Evolutionary conservation across 345 rosid species (phyloP).

Genomic region (Ricinus communis): DNA sequence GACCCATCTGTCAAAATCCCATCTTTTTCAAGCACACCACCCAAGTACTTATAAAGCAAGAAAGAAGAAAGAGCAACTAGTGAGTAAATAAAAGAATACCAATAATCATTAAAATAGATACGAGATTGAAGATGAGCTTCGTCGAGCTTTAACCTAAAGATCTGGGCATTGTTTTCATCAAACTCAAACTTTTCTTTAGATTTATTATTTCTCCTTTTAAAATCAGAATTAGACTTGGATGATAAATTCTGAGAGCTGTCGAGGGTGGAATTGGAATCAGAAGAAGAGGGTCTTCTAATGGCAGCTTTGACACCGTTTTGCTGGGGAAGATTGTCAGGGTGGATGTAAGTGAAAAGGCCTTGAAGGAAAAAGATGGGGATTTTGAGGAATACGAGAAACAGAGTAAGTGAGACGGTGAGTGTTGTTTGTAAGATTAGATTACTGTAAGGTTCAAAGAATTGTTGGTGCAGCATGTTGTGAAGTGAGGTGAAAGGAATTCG

Average conservation of each 20-base stretch:
- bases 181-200: conserved; percentile 78
- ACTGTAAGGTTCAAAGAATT: conserved; percentile 45
- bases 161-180: conserved; percentile 91
- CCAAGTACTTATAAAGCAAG: conserved; percentile 47
- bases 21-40: conserved; percentile 24
- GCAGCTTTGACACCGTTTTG: conserved; percentile 61
- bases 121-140: conserved; percentile 71
- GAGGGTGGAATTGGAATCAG: conserved; percentile 34
- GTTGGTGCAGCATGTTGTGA: conserved; percentile 25
- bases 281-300: conserved; percentile 58
- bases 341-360: conserved; percentile 82
- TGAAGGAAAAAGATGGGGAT: conserved; percentile 62
- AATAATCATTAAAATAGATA: conserved; percentile 60
- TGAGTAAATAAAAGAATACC: conserved; percentile 42
- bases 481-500: not conserved
- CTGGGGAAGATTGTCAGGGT: conserved; percentile 69
- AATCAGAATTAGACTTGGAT: conserved; percentile 37
- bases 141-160: conserved; percentile 85
- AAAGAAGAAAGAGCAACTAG: conserved; percentile 47
- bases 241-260: conserved; percentile 37
- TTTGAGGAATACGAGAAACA: conserved; percentile 56
- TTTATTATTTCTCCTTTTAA: conserved; percentile 51
- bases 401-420: conserved; percentile 40
- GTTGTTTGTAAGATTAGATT: conserved; percentile 50
- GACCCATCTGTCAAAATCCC: conserved; percentile 57